Percentiles rank a stretch among this genome's conserved stretches.
phyloP scores from a whole-genome alignment of 2,329 filamentous ascomycete genomes.

The Fusarium compactum region DNA sequence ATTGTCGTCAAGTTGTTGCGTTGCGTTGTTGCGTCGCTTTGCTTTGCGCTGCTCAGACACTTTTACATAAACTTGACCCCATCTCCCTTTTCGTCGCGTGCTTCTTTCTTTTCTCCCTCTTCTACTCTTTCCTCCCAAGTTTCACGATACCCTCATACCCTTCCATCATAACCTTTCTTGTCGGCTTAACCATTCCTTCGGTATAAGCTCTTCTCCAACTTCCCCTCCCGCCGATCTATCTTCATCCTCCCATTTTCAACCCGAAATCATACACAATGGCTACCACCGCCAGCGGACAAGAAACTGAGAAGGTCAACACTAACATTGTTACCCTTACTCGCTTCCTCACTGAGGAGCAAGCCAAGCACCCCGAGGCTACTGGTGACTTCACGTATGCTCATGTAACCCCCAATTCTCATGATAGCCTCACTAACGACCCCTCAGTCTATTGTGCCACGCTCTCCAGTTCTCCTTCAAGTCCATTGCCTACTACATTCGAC shows the following conservation, averaged over 20 bases:
- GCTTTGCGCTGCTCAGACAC: neutral
- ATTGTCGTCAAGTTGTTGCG: constrained; percentile 34
- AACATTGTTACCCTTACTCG: constrained; percentile 95
- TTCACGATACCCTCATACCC: constrained; percentile 35
- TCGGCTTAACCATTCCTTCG: constrained; percentile 35
- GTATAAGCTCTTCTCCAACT: constrained; percentile 33
- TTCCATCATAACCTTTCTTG: constrained; percentile 27
- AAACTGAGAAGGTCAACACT: constrained; percentile 88
- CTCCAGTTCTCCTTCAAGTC: constrained; percentile 99
- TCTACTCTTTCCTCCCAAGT: constrained; percentile 16
- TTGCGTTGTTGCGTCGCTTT: constrained; percentile 7
- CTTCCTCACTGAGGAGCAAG: constrained; percentile 95
- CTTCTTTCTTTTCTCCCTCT: constrained; percentile 23
- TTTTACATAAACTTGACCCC: constrained; percentile 31
- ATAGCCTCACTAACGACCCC: constrained; percentile 24
- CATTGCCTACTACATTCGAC: constrained; percentile 98
- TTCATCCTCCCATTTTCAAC: constrained; percentile 22
- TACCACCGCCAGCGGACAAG: constrained; percentile 57
- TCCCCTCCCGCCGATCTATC: constrained; percentile 30
- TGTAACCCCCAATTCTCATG: constrained; percentile 12
- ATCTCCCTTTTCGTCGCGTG: constrained; percentile 39
- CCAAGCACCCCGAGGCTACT: constrained; percentile 92
- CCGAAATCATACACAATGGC: constrained; percentile 49
- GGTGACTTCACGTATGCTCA: constrained; percentile 91
- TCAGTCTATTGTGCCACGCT: constrained; percentile 92